phyloP scores from a whole-genome alignment of 768 basidiomycete species.

The Mrakia hoshinonis region DNA sequence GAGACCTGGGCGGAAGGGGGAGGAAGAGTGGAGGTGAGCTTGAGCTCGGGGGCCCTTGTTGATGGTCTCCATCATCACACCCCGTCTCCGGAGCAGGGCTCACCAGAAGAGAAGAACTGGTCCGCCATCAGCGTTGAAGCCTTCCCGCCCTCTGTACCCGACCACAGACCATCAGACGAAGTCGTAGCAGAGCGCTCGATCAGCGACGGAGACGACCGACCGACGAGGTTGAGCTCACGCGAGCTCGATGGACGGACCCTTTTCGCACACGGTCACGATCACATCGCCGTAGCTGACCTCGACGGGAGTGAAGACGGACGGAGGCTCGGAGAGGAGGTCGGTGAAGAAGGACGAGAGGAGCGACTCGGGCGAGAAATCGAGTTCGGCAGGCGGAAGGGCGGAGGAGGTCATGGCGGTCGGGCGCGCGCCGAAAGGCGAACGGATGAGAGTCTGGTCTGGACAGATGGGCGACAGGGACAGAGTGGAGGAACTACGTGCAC shows the following conservation, averaged over 20 bases:
- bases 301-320: background rate
- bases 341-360: slow-evolving; percentile 12
- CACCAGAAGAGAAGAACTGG: slow-evolving; percentile 15
- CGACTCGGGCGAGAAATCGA: too few species aligned
- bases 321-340: background rate
- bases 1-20: background rate
- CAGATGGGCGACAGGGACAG: too few species aligned
- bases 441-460: too few species aligned
- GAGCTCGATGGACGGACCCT: slow-evolving; percentile 2
- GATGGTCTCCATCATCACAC: background rate
- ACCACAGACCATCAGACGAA: background rate
- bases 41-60: background rate
- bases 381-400: too few species aligned
- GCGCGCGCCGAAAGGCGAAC: too few species aligned
- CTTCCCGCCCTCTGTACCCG: background rate
- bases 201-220: background rate
- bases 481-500: too few species aligned
- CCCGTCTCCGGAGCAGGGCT: background rate
- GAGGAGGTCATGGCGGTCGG: too few species aligned
- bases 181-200: background rate
- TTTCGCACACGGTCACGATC: background rate
- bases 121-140: slow-evolving; percentile 4
- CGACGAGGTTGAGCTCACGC: background rate
- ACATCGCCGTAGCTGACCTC: background rate
- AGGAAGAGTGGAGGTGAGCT: background rate